Base-by-base conservation (phyloP, 2,329 filamentous ascomycete genomes). In the Tolypocladium inflatum region DNA sequence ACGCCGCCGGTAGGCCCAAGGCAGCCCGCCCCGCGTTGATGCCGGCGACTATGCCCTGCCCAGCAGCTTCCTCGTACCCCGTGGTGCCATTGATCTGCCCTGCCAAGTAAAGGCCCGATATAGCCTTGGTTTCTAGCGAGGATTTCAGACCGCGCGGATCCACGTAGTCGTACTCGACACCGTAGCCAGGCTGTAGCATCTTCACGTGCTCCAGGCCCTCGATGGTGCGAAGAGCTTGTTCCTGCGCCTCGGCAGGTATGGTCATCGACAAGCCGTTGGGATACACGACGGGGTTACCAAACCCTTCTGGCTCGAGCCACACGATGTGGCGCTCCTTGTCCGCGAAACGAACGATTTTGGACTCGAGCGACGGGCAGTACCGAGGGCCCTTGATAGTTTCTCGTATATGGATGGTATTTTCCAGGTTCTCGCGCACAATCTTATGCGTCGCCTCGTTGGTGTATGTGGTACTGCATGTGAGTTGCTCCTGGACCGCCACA, bases 61-160 rank as follows among this genome's bases (percentile, higher is more conserved):
- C 93, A 0, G 94, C 91, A 11, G 94, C 94, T 77, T 99, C 94
- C 75, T 99, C 94, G 70, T 99, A 99, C 4, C 94, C 94, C 0
- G 94, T 99, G 0, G 94, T 99, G 52, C 94, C 94, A 71, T 99
- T 99, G 72, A 99, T 97, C 71, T 99, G 94, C 4, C 94, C 94
- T 0, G 94, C 94, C 38, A 99, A 81, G 74, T 89, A 99, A 15
- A 99, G 82, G 1, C 94, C 94, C 9, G 79, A 78, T 61, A 99
- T 96, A 26, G 88, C 81, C 73, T 97, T 99, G 1, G 94, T 97
- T 73, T 99, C 94, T 9, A 99, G 82, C 0, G 92, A 94, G n/a
- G 89, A 85, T 63, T 87, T 88, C 4, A 99, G 80, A 64, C 89
- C 88, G 56, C 94, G 87, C 21, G 94, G 94, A 69, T 99, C 94